A percentile compares a stretch with the other conserved stretches of the same genome.
Conservation (phyloP, 2,329 filamentous ascomycete species). For the Phyllosticta capitalensis region DNA sequence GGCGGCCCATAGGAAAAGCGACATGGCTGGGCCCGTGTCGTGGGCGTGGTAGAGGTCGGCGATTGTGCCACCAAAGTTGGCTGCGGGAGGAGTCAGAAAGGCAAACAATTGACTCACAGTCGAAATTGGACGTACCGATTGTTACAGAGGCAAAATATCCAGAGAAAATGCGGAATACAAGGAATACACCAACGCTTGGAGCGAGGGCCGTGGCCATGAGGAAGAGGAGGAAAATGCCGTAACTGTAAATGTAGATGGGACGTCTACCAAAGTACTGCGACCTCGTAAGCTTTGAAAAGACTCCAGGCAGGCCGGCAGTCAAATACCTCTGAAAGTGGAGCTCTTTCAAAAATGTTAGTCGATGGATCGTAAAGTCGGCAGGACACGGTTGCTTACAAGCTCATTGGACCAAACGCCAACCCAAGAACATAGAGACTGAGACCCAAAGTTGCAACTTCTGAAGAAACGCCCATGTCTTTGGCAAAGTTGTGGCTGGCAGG, state of each 20-base stretch:
- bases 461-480: constrained; percentile 31
- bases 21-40: constrained; percentile 34
- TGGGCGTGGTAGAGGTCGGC: constrained; percentile 37
- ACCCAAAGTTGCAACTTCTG: constrained; percentile 35
- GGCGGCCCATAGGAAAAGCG: constrained; percentile 38
- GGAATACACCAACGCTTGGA: constrained; percentile 32
- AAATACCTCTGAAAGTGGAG: constrained; percentile 24
- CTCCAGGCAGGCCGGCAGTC: constrained; percentile 6
- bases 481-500: constrained; percentile 34
- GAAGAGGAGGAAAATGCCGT: constrained; percentile 34
- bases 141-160: constrained; percentile 36
- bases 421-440: constrained; percentile 40
- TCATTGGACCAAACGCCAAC: constrained; percentile 33
- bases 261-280: constrained; percentile 32
- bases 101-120: background rate
- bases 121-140: constrained; percentile 13
- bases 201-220: constrained; percentile 36
- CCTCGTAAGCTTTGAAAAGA: background rate
- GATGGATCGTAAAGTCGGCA: constrained; percentile 15
- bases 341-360: constrained; percentile 10
- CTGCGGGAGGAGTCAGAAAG: background rate
- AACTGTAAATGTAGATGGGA: constrained; percentile 35
- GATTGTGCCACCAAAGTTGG: constrained; percentile 35
- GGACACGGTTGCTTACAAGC: constrained; percentile 16
- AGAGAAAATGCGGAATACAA: constrained; percentile 35